Evolutionary conservation across 2,329 filamentous ascomycete species (phyloP).

Genomic region (Hysterium pulicare): DNA sequence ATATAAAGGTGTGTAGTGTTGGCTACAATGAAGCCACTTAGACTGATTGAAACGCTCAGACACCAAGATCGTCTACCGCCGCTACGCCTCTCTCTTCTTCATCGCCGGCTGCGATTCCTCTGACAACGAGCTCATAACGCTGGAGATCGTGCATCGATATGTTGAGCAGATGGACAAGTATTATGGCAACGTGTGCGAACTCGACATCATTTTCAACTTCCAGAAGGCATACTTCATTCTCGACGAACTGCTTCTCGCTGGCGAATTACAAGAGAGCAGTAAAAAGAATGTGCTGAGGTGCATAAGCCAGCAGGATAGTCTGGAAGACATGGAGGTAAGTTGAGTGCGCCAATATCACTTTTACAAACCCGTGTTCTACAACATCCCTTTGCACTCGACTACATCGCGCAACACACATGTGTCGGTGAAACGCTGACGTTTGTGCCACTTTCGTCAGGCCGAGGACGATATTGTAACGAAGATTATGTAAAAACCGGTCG

Average conservation of each 20-base stretch:
- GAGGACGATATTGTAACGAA: conserved; percentile 82
- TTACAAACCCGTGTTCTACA: conserved; percentile 4
- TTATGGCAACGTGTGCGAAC: conserved; percentile 98
- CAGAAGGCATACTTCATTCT: conserved; percentile 99
- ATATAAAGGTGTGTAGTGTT: conserved; percentile 74
- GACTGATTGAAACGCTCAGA: conserved; percentile 55
- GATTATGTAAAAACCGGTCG: conserved; percentile 62
- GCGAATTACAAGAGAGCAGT: conserved; percentile 97
- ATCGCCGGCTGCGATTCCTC: conserved; percentile 96
- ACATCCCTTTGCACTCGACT: conserved; percentile 13
- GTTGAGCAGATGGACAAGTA: conserved; percentile 99
- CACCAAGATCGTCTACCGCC: conserved; percentile 97
- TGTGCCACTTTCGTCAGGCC: conserved; percentile 57
- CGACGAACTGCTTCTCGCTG: conserved; percentile 90
- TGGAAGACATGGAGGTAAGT: conserved; percentile 99
- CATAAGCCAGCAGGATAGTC: conserved; percentile 93
- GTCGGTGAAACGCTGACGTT: conserved; percentile 41
- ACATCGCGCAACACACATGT: conserved; percentile 15
- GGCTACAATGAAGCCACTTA: conserved; percentile 10
- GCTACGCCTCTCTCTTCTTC: conserved; percentile 98
- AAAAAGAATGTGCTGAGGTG: conserved; percentile 98
- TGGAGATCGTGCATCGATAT: conserved; percentile 98
- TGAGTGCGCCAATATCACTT: conserved; percentile 8
- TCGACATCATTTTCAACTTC: conserved; percentile 99
- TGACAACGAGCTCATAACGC: conserved; percentile 96